phyloP scores from a whole-genome alignment of 257 asterid species.

The Jacaranda copaia region DNA sequence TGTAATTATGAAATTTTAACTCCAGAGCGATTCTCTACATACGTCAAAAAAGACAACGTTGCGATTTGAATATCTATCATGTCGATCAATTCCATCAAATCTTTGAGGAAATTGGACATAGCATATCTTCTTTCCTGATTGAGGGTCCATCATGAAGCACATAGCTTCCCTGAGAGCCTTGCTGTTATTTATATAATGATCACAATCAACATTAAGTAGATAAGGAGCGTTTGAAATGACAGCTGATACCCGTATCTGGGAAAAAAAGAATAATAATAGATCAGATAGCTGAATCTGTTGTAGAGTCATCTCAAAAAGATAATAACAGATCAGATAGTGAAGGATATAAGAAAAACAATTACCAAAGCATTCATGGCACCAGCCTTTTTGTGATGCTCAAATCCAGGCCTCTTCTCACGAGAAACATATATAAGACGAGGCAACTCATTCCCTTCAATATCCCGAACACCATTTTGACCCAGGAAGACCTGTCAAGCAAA shows the following conservation, averaged over 20 bases:
- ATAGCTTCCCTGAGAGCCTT: constrained; percentile 75
- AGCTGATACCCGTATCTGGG: constrained; percentile 72
- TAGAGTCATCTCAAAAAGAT: background rate
- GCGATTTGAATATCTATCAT: constrained; percentile 70
- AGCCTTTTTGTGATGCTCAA: constrained; percentile 87
- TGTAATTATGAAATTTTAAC: background rate
- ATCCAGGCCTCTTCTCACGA: constrained; percentile 97
- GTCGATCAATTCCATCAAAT: constrained; percentile 72
- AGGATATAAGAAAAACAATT: constrained; percentile 11
- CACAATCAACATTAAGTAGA: constrained; percentile 74
- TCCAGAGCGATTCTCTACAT: constrained; percentile 27
- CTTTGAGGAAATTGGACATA: constrained; percentile 81
- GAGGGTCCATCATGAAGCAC: constrained; percentile 86
- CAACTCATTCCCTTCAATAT: constrained; percentile 82
- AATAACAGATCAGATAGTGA: background rate
- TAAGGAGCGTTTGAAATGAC: constrained; percentile 76
- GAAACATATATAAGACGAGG: constrained; percentile 90
- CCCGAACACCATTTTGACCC: constrained; percentile 81
- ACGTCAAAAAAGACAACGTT: constrained; percentile 75
- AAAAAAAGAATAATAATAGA: constrained; percentile 6
- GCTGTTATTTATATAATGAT: constrained; percentile 73
- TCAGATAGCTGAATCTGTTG: constrained; percentile 10
- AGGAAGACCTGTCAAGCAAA: constrained; percentile 61
- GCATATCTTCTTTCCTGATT: constrained; percentile 73
- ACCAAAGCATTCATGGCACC: constrained; percentile 98